Base-by-base conservation (phyloP, 352 stramenopile species). In the Blastocystis sp. region DNA sequence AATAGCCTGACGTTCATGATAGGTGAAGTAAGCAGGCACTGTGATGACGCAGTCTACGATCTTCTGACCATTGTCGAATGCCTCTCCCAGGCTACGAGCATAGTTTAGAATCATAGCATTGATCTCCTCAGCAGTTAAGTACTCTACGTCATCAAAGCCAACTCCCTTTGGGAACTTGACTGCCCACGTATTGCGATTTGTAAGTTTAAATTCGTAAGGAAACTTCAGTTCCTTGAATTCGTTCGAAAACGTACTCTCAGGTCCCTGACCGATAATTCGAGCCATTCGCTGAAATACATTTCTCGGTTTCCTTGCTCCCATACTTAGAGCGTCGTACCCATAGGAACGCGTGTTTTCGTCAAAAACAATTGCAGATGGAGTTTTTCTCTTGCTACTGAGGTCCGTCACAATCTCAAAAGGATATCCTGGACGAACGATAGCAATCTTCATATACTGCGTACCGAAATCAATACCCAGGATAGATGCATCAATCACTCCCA, bases 331-430 rank as follows among this genome's bases (percentile, higher is more conserved):
- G 91, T 98, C 96, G 2, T 94, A 95, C 34, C 96, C 97, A 91
- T 98, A 98, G 41, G 98, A 94, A 0, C 96, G 93, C 77, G 97
- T 95, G 37, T 95, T 94, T 59, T 87, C 47, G 90, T 96, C 93
- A 82, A 97, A 97, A 29, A 93, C 93, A 55, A 97, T 93, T 77
- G 95, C 94, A 82, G 96, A 96, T 91, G 98, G 95, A 26, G 96
- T 98, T 92, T 98, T 98, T 69, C 97, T 94, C 92, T 98, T 98
- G 87, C 95, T 98, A 90, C 98, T 95, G 66, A 97, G 92, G 91
- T 99, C 98, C 29, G 95, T 98, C 2, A 98, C 96, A 92, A 98
- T 98, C 73, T 92, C 87, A 89, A 92, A 91, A n/a, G 96, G 95
- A 76, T 94, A 96, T 66, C 96, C 95, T 66, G 95, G 95, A 91